These are phyloP conservation scores for Lactarius sanguifluus DNA, from an alignment of 768 basidiomycete genomes.

Conservation along the genomic window DNA sequence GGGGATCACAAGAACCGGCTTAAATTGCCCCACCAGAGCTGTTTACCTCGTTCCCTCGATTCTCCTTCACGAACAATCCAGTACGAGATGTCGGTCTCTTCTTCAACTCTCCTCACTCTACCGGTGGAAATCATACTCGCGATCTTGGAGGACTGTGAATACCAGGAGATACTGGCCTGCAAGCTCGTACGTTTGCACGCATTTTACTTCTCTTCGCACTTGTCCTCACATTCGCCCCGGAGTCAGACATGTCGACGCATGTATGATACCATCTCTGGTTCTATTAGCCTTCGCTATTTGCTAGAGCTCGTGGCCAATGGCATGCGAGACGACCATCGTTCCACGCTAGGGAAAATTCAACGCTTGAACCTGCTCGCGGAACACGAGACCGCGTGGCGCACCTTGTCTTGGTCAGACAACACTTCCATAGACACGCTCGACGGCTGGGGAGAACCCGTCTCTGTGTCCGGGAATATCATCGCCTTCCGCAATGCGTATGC, in stretches of 20 bases:
- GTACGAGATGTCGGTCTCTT: background rate
- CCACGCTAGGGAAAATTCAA: constrained; percentile 6
- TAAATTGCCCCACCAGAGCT: background rate
- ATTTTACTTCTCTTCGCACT: background rate
- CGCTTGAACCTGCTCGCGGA: constrained; percentile 11
- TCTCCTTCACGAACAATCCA: background rate
- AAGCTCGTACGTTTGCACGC: constrained; percentile 3
- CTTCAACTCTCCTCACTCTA: background rate
- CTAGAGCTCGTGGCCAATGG: constrained; percentile 19
- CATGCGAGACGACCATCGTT: constrained; percentile 3
- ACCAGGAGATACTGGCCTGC: constrained; percentile 6
- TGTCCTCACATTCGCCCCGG: background rate
- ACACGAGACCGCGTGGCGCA: constrained; percentile 8
- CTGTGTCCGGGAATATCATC: constrained; percentile 14
- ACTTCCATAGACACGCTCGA: background rate
- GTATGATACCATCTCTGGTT: constrained; percentile 2
- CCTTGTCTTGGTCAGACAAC: constrained; percentile 3
- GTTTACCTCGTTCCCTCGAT: background rate
- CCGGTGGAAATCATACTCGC: constrained; percentile 13
- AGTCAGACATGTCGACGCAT: constrained; percentile 6
- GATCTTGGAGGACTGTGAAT: background rate
- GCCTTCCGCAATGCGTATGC: background rate
- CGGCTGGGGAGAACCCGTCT: constrained; percentile 13
- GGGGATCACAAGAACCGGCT: background rate
- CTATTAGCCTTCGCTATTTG: constrained; percentile 12